Evolutionary conservation across 2,329 filamentous ascomycete species (phyloP).

Genomic region (Fusarium albidum): DNA sequence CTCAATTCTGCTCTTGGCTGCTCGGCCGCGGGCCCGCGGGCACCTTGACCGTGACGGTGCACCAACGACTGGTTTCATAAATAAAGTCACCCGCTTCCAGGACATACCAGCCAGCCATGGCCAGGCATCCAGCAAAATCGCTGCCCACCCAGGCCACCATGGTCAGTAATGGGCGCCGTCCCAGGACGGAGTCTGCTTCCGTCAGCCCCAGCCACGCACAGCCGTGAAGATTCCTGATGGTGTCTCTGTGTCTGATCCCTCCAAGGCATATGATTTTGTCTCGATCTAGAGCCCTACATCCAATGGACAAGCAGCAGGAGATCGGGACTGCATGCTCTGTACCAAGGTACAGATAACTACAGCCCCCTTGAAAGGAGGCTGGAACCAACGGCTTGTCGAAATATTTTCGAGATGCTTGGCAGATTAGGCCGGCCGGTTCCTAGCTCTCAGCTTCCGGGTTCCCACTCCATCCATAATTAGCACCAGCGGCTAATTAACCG

Average conservation of each 20-base stretch:
- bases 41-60: background rate
- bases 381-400: slow-evolving; percentile 32
- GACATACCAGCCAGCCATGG: slow-evolving; percentile 15
- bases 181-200: slow-evolving; percentile 3
- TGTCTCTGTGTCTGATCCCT: slow-evolving; percentile 1
- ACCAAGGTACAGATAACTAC: too few relatives aligned
- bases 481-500: slow-evolving; percentile 28
- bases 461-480: slow-evolving; percentile 35
- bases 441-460: slow-evolving; percentile 34
- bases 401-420: slow-evolving; percentile 38
- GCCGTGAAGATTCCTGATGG: slow-evolving; percentile 1
- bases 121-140: slow-evolving; percentile 11
- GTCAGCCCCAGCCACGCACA: slow-evolving; percentile 28
- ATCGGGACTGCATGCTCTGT: background rate
- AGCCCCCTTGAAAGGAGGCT: slow-evolving; percentile 32
- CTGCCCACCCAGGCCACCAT: slow-evolving; percentile 4
- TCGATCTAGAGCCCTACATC: background rate
- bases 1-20: slow-evolving; percentile 29
- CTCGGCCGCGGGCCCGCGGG: slow-evolving; percentile 1
- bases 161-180: slow-evolving; percentile 2
- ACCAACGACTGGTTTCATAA: background rate
- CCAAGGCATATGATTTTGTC: background rate
- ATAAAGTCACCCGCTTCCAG: background rate
- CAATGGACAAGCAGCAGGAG: background rate
- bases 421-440: slow-evolving; percentile 28